Percentiles rank a stretch among this genome's conserved stretches.
Evolutionary conservation across 2,329 filamentous ascomycete genomes (phyloP).

Genomic region (Colletotrichum destructivum): DNA sequence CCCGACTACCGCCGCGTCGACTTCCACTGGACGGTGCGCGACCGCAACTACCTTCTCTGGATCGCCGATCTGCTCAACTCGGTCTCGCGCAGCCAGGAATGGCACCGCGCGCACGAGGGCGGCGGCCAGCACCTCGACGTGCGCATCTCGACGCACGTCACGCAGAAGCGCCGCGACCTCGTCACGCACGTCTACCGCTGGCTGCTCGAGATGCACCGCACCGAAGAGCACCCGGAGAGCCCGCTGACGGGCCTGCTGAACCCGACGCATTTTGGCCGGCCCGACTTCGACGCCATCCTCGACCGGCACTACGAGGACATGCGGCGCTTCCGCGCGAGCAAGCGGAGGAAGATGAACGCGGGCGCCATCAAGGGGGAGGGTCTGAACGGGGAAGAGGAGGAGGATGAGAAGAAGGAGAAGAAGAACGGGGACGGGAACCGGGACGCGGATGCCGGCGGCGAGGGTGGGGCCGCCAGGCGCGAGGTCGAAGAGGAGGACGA

Average conservation of each 20-base stretch:
- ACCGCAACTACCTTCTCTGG: conserved; percentile 70
- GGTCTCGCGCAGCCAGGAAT: conserved; percentile 56
- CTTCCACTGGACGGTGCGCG: conserved; percentile 74
- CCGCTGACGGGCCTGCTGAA: conserved; percentile 69
- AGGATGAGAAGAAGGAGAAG: not conserved
- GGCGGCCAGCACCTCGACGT: conserved; percentile 62
- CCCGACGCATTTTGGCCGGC: conserved; percentile 68
- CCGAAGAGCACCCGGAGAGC: conserved; percentile 64
- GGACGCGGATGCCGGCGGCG: not conserved
- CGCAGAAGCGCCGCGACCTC: conserved; percentile 68
- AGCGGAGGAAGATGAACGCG: conserved; percentile 40
- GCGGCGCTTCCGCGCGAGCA: conserved; percentile 53
- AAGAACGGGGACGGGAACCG: not conserved
- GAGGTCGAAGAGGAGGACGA: conserved; percentile 47
- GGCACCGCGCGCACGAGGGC: conserved; percentile 55
- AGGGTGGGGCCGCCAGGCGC: conserved; percentile 5
- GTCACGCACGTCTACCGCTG: conserved; percentile 69
- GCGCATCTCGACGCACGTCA: conserved; percentile 70
- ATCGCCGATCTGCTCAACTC: conserved; percentile 70
- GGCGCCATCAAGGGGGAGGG: conserved; percentile 21
- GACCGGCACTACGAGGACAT: conserved; percentile 69
- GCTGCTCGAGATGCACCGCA: conserved; percentile 70
- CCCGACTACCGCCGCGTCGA: conserved; percentile 66
- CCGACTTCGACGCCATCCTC: conserved; percentile 67
- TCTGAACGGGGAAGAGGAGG: conserved; percentile 14